Base-by-base conservation (phyloP, 2,329 filamentous ascomycete species). In the Ascochyta viciae-villosae region DNA sequence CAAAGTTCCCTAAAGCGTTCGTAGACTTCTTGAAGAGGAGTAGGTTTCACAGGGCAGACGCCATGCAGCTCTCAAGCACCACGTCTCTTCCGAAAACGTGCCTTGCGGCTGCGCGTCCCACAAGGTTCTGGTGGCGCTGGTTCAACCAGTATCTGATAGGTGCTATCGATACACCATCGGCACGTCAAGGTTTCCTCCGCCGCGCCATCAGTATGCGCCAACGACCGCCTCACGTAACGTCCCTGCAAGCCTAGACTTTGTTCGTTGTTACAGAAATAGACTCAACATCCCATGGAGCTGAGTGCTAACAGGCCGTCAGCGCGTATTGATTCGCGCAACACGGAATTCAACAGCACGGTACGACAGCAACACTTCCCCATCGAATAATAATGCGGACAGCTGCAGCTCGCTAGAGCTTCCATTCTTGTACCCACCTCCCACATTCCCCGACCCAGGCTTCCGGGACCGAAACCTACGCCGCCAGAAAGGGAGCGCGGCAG, bases 91-190 rank as follows among this genome's bases (percentile, higher is more conserved):
- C 42, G 24, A 49, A 62, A 61, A 60, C 52, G 58, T 60, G 57
- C 52, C 52, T 59, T 64, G 51, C 57, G 57, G 59, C 51, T 50
- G 40, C 34, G 39, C 27, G 58, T 58, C 49, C 49, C 44, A 55
- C 51, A 47, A 49, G 16, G 16, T 37, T 27, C 19, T 29, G 46
- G 44, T 48, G 57, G 45, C 54, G 48, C 42, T 38, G 42, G 43
- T 16, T 44, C 44, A 52, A 54, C 34, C 43, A 47, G 57, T 53
- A 54, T 38, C 40, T 42, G 49, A 59, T 58, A 56, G 46, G 44
- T 38, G 37, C 50, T 60, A 66, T 67, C 58, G 59, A 64, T 64
- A 61, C 60, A 54, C 60, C 61, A 49, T 48, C 51, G 51, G 60
- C 61, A 60, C 48, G 40, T 62, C 58, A 58, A 57, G 48, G 51